Evolutionary conservation across 1,139 yeast species (phyloP).

Genomic region (Zhuliangozyma parablackwelliae): DNA sequence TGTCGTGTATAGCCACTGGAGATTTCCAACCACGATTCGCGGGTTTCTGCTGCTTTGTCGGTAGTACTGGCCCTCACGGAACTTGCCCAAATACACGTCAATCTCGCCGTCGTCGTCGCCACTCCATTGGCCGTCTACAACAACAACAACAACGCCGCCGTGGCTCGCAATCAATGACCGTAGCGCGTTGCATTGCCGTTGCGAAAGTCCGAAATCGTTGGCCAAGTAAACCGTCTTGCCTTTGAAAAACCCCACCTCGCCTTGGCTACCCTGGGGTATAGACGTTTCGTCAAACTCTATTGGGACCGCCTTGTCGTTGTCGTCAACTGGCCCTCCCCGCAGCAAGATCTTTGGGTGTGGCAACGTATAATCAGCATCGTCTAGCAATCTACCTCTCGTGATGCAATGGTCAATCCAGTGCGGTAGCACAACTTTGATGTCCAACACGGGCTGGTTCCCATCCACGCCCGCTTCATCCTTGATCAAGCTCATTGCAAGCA

Average conservation of each 20-base stretch:
- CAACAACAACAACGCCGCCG: conserved; percentile 26
- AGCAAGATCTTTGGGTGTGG: conserved; percentile 20
- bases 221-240: conserved; percentile 27
- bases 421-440: conserved; percentile 65
- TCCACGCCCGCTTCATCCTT: conserved; percentile 21
- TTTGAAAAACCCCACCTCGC: conserved; percentile 12
- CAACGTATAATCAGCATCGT: conserved; percentile 51
- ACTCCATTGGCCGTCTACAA: not conserved
- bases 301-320: conserved; percentile 4
- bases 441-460: conserved; percentile 14
- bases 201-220: conserved; percentile 31
- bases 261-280: not conserved
- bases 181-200: conserved; percentile 23
- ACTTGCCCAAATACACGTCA: conserved; percentile 65
- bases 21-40: conserved; percentile 52
- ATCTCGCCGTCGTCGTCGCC: conserved; percentile 15
- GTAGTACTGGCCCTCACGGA: conserved; percentile 53
- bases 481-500: conserved; percentile 37
- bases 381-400: conserved; percentile 44
- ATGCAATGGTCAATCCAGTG: conserved; percentile 76
- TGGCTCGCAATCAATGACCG: conserved; percentile 22
- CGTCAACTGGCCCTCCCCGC: conserved; percentile 3
- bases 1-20: conserved; percentile 72
- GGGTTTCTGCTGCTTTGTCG: conserved; percentile 19
- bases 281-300: not conserved